Evolutionary conservation across 768 basidiomycete species (phyloP).

Genomic region (Amanita brunnescens): DNA sequence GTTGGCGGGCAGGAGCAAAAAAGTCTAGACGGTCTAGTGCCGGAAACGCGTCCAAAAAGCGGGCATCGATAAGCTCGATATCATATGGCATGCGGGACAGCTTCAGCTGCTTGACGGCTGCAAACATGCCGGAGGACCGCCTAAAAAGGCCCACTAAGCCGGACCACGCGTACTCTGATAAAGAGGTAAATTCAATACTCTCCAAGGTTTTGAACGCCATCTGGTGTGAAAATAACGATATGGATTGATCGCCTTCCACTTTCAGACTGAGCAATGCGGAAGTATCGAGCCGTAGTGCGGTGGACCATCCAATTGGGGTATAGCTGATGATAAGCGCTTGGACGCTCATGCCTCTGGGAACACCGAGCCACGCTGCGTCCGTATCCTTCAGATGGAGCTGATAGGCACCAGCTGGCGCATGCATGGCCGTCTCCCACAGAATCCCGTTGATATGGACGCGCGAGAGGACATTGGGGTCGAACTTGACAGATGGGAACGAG

Average conservation of each 20-base stretch:
- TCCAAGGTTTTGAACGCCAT: conserved; percentile 3
- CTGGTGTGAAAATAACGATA: conserved; percentile 1
- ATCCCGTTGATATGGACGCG: neutral
- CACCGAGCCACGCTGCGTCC: conserved; percentile 3
- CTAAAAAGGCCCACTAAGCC: neutral
- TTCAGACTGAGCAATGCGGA: conserved; percentile 3
- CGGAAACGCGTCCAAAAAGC: conserved; percentile 4
- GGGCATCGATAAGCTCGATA: neutral
- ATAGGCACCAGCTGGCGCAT: neutral
- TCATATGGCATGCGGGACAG: conserved; percentile 3
- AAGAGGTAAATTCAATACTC: neutral
- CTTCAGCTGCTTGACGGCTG: neutral
- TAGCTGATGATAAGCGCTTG: conserved; percentile 1
- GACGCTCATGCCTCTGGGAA: neutral
- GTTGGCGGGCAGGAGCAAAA: neutral
- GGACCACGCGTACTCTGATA: conserved; percentile 3
- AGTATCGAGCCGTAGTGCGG: neutral
- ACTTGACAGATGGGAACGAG: conserved; percentile 4
- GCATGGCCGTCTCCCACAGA: conserved; percentile 2
- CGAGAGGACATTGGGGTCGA: neutral
- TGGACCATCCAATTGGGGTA: conserved; percentile 2
- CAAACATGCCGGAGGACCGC: conserved; percentile 1
- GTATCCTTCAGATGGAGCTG: conserved; percentile 4
- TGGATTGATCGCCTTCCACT: conserved; percentile 2
- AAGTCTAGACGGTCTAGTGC: conserved; percentile 1